These are phyloP conservation scores for Diversispora epigaea DNA, from an alignment of 192 early-diverging fungal species.

Conservation along the genomic window DNA sequence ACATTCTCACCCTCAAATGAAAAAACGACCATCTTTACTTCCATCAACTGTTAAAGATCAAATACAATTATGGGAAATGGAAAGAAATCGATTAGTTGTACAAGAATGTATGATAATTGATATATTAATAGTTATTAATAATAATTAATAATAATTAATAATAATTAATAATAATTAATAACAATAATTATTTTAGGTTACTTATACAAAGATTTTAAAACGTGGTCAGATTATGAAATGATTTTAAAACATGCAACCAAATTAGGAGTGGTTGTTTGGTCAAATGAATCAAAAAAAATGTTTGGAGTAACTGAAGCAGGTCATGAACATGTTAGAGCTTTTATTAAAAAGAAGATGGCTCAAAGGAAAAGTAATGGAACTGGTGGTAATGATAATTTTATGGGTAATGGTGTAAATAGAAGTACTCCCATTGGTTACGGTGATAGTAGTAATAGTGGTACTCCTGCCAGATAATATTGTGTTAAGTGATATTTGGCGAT, in stretches of 20 bases:
- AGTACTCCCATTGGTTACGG: neutral
- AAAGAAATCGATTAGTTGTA: slow-evolving; percentile 75
- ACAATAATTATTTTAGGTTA: slow-evolving; percentile 43
- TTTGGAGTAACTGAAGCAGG: slow-evolving; percentile 76
- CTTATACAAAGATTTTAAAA: slow-evolving; percentile 77
- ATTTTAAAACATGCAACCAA: slow-evolving; percentile 75
- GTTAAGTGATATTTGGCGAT: too few species aligned
- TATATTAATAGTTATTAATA: too few species aligned
- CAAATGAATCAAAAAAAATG: slow-evolving; percentile 63
- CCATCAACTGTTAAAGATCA: slow-evolving; percentile 94
- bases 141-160: neutral
- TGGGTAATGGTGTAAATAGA: too few species aligned
- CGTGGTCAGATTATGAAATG: slow-evolving; percentile 70
- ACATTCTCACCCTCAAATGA: slow-evolving; percentile 93
- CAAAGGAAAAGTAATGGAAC: slow-evolving; percentile 12
- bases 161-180: neutral
- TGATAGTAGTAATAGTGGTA: neutral
- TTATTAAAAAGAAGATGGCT: slow-evolving; percentile 40
- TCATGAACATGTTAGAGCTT: slow-evolving; percentile 62
- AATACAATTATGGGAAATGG: slow-evolving; percentile 94
- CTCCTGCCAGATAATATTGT: neutral
- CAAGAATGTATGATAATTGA: slow-evolving; percentile 37
- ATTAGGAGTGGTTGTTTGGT: slow-evolving; percentile 77
- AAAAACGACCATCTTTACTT: slow-evolving; percentile 74
- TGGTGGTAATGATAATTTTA: neutral